Evolutionary conservation across 1,284 basidiomycete species (phyloP).

Genomic region (Pascua guehoae): DNA sequence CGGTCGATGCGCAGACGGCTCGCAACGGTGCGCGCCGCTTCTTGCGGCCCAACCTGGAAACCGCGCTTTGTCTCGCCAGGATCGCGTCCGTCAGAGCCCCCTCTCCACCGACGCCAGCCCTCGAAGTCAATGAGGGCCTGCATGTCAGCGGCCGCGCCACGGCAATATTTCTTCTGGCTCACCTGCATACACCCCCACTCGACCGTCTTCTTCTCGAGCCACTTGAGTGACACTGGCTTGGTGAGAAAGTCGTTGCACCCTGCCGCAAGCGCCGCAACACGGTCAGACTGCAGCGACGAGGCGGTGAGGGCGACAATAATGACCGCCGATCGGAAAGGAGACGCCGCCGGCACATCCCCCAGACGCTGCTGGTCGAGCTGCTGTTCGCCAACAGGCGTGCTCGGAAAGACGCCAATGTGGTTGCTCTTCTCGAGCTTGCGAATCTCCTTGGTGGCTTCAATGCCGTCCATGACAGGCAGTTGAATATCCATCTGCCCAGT

Average conservation of each 20-base stretch:
- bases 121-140: constrained; percentile 51
- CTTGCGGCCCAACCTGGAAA: constrained; percentile 41
- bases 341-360: constrained; percentile 27
- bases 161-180: constrained; percentile 7
- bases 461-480: constrained; percentile 98
- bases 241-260: constrained; percentile 99
- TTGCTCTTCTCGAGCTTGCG: constrained; percentile 70
- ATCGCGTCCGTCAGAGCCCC: constrained; percentile 32
- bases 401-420: constrained; percentile 68
- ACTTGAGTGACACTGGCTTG: constrained; percentile 90
- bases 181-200: constrained; percentile 75
- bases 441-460: constrained; percentile 95
- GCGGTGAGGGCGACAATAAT: constrained; percentile 99
- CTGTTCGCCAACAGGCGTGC: constrained; percentile 59
- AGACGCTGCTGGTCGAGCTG: constrained; percentile 52
- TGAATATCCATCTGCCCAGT: constrained; percentile 92
- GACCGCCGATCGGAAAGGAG: constrained; percentile 84
- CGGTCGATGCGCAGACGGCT: constrained; percentile 42
- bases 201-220: constrained; percentile 97
- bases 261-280: constrained; percentile 90
- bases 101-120: constrained; percentile 45
- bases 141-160: constrained; percentile 6
- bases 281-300: constrained; percentile 84
- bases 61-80: constrained; percentile 37
- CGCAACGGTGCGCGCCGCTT: constrained; percentile 42